Base-by-base conservation (phyloP, 768 basidiomycete species). In the Trametes maxima region DNA sequence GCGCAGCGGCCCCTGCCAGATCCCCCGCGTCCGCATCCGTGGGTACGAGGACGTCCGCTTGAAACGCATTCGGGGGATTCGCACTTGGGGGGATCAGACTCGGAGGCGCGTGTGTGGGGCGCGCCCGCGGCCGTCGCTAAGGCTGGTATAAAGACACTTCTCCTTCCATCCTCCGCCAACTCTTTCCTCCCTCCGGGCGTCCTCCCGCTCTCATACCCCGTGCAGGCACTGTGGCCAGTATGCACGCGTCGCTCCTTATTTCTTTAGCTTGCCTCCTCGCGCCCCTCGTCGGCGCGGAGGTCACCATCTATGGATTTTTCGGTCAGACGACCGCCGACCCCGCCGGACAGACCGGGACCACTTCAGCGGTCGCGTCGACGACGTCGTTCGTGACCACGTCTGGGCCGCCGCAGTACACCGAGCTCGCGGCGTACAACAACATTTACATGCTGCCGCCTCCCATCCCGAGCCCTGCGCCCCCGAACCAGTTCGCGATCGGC, bases 371-470 rank as follows among this genome's bases (percentile, higher is more conserved):
- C 28, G 21, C 52, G 40, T 13, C 62, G 14, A 59, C 62, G 13
- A 63, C 62, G 43, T 43, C 62, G 28, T 63, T 58, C 22, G 57
- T 55, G 19, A 63, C 67, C 1, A 68, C 73, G 17, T 78, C 76
- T 10, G 60, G 71, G 1, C 72, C 78, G 25, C 76, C 79, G 3
- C 70, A 66, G 16, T 85, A 81, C 64, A 85, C 78, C 0, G 75
- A 76, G 2, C 69, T 76, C 6, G 79, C 83, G 10, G 81, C 82
- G 0, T 85, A 85, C 71, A 81, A 88, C 69, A 73, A 77, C 51
- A 80, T 82, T 1, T 63, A 75, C 8, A 73, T 88, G n/a, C 69
- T 56, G 4, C 77, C 86, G 0, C 86, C 85, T 17, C 64, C 80
- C 0, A 67, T 83, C 8, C 84, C 85, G 1, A 72, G 70, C 51